Base-by-base conservation (phyloP, 805 yeast species). In the Yamadazyma takamatsuzukensis region DNA sequence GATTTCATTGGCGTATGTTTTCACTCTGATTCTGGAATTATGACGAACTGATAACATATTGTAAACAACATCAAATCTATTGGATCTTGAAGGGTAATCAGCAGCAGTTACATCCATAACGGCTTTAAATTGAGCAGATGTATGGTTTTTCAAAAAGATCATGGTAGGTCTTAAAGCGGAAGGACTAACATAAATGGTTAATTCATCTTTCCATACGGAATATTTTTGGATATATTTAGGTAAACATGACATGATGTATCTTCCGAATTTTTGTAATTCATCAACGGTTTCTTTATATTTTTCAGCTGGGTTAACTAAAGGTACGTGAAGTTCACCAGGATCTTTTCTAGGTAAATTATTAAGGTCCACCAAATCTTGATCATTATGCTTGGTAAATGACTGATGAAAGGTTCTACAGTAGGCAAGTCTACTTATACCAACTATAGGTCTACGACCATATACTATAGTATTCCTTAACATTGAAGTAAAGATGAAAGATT, bases 141-240 rank as follows among this genome's bases (percentile, higher is more conserved):
- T 79, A 60, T 86, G 95, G 58, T 83, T 76, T 48, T 75, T 76
- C 59, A 86, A 68, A 53, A 83, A 86, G 15, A 74, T 60, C 56
- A 80, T 61, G 37, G 78, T 78, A n/a, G 87, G 93, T 44, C 77
- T 68, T 34, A 86, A 57, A 5, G 87, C 89, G 15, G 74, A 61
- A 27, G 95, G 95, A 3, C 87, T 83, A 39, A 82, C 76, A 56
- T 78, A 80, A 32, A 86, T 59, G 27, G 81, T 74, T 56, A 86
- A 74, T 62, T 86, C 95, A 54, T 86, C 94, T 61, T 86, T 86
- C 95, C 95, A 86, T 30, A 86, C 95, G 5, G 85, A 70, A 49
- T 84, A 86, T 56, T 82, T 82, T 64, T 86, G 94, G 41, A 86
- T 72, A 52, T 65, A 83, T 59, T 84, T 86, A 29, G 95, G 95